phyloP scores from a whole-genome alignment of 805 yeast species.

The Blastobotrys chiropterorum region DNA sequence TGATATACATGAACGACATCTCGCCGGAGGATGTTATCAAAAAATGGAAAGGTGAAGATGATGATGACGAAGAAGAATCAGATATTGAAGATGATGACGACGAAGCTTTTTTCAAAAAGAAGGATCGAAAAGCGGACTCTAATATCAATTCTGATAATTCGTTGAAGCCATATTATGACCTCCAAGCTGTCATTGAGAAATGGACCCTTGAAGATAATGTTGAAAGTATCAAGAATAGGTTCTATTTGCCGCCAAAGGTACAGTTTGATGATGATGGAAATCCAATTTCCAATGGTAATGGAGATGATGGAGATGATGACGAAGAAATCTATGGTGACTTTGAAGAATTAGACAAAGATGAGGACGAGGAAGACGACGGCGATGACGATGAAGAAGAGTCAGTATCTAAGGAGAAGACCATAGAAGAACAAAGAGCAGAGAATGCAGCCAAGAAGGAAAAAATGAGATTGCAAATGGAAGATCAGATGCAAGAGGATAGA shows the following conservation, averaged over 20 bases:
- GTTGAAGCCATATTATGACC: conserved; percentile 11
- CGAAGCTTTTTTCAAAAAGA: conserved; percentile 26
- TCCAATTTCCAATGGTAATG: conserved; percentile 12
- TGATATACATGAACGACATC: conserved; percentile 72
- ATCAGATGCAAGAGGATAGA: conserved; percentile 62
- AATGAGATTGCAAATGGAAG: conserved; percentile 83
- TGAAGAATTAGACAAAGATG: conserved; percentile 36
- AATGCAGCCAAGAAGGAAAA: conserved; percentile 90
- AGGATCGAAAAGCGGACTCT: conserved; percentile 7
- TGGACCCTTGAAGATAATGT: conserved; percentile 19
- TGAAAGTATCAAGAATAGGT: conserved; percentile 17
- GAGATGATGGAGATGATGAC: conserved; percentile 25
- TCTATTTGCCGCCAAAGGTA: conserved; percentile 16
- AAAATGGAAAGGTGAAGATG: conserved; percentile 26
- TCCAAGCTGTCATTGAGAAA: conserved; percentile 11
- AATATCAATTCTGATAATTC: conserved; percentile 21
- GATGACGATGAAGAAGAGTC: conserved; percentile 34
- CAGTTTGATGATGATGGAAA: conserved; percentile 23
- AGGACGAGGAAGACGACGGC: conserved; percentile 27
- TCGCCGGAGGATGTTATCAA: conserved; percentile 45
- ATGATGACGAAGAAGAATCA: conserved; percentile 13
- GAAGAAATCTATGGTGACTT: conserved; percentile 36
- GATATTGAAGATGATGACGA: conserved; percentile 30
- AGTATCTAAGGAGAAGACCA: conserved; percentile 40
- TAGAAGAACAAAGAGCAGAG: conserved; percentile 68